Percentiles rank a stretch among this genome's conserved stretches.
Evolutionary conservation across 345 rosid genomes (phyloP).

Genomic region (Pugionium dolabratum): DNA sequence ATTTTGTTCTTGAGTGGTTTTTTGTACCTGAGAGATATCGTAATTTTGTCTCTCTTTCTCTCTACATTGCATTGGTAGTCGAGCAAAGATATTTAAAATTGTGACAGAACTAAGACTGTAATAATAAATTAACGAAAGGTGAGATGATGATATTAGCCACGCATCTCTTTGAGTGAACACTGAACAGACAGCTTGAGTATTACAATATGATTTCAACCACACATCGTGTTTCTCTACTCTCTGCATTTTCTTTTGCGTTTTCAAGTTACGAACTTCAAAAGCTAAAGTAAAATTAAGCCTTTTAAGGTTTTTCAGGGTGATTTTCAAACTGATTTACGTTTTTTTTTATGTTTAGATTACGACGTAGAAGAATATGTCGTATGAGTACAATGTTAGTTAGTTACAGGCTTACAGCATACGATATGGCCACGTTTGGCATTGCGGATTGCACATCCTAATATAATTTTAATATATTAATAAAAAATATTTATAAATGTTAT

Average conservation of each 20-base stretch:
- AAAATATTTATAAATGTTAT: no score
- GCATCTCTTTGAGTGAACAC: slow-evolving; percentile 15
- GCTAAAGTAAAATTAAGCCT: neutral
- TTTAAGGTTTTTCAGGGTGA: neutral
- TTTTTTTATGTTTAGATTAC: no score
- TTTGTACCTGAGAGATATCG: neutral
- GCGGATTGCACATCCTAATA: no score
- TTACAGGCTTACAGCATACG: no score
- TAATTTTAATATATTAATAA: no score
- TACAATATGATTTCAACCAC: slow-evolving; percentile 30
- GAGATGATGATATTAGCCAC: slow-evolving; percentile 34
- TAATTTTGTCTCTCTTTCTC: neutral
- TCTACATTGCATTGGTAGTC: slow-evolving; percentile 5
- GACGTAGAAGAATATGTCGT: no score
- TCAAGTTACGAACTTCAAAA: slow-evolving; percentile 25
- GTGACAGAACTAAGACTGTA: slow-evolving; percentile 19
- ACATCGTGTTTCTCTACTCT: slow-evolving; percentile 23
- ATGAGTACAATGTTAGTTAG: no score
- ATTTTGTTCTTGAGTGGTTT: slow-evolving; percentile 3
- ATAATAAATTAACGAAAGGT: slow-evolving; percentile 19
- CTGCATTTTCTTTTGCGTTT: slow-evolving; percentile 16
- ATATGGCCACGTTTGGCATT: no score
- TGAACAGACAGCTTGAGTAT: slow-evolving; percentile 36
- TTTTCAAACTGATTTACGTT: neutral
- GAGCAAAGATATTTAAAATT: slow-evolving; percentile 23